phyloP scores from a whole-genome alignment of 2,329 filamentous ascomycete species.

The Trichoderma sp. region DNA sequence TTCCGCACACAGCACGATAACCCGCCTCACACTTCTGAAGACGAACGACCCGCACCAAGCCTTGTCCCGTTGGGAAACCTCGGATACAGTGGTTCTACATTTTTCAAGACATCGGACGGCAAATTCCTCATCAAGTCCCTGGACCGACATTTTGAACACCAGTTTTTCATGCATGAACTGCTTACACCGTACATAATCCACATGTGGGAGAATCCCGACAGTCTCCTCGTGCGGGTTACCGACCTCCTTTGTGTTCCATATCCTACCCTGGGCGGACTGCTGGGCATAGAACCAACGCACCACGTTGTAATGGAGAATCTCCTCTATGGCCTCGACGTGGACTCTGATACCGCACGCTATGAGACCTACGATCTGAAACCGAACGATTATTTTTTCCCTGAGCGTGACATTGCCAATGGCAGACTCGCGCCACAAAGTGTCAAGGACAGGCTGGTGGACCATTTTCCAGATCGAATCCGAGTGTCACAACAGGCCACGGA shows the following conservation, averaged over 20 bases:
- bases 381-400: slow-evolving; percentile 73
- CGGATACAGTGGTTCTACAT: slow-evolving; percentile 75
- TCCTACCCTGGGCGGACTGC: slow-evolving; percentile 58
- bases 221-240: slow-evolving; percentile 70
- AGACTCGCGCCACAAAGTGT: slow-evolving; percentile 64
- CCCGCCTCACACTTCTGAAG: not conserved
- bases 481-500: slow-evolving; percentile 58
- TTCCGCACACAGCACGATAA: not conserved
- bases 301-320: slow-evolving; percentile 81
- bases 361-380: slow-evolving; percentile 77
- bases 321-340: slow-evolving; percentile 57
- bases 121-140: slow-evolving; percentile 72
- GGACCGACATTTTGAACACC: slow-evolving; percentile 68
- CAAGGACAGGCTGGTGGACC: slow-evolving; percentile 66
- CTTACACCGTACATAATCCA: slow-evolving; percentile 66
- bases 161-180: slow-evolving; percentile 68
- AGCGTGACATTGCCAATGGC: slow-evolving; percentile 69
- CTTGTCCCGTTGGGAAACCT: slow-evolving; percentile 41
- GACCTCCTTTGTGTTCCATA: slow-evolving; percentile 65
- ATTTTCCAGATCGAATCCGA: slow-evolving; percentile 62
- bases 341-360: slow-evolving; percentile 49
- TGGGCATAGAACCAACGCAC: slow-evolving; percentile 66
- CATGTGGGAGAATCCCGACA: slow-evolving; percentile 61
- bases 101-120: slow-evolving; percentile 68
- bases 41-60: not conserved